Evolutionary conservation across 176 grass and related monocot species (phyloP).

Genomic region (Aegilops longissima): DNA sequence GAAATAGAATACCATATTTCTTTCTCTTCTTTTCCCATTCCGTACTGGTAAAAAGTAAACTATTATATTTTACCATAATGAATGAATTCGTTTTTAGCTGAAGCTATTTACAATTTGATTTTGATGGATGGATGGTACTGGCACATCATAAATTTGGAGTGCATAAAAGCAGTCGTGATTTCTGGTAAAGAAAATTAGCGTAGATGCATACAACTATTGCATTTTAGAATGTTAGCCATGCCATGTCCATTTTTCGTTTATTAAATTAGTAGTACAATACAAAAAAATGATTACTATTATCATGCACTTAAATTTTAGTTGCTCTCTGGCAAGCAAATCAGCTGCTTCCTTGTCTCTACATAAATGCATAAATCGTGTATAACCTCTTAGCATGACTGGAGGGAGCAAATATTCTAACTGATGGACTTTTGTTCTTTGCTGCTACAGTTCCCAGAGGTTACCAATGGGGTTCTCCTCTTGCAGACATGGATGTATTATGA

Average conservation of each 20-base stretch:
- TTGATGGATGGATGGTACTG: slow-evolving; percentile 3
- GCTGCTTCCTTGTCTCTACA: slow-evolving; percentile 2
- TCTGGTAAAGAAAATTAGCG: background rate
- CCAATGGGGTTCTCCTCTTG: slow-evolving; percentile 70
- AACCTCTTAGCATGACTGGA: background rate
- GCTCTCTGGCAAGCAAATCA: background rate
- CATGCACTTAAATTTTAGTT: background rate
- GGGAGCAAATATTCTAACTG: slow-evolving; percentile 29
- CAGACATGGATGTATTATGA: slow-evolving; percentile 82
- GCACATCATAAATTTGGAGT: background rate
- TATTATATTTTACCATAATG: background rate
- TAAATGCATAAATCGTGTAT: background rate
- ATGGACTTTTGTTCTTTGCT: slow-evolving; percentile 42
- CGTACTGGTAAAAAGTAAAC: background rate
- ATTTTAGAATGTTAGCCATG: slow-evolving; percentile 27
- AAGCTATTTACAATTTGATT: background rate
- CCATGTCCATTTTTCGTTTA: background rate
- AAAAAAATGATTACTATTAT: background rate
- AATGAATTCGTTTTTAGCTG: background rate
- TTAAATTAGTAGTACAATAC: slow-evolving; percentile 9
- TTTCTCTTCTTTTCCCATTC: background rate
- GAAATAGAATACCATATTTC: background rate
- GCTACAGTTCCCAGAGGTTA: slow-evolving; percentile 61
- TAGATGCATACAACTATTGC: background rate
- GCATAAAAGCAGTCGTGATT: background rate